Percentiles rank a stretch among this genome's conserved stretches.
Evolutionary conservation across 1,284 basidiomycete genomes (phyloP).

Genomic region (Coriolopsis trogii): DNA sequence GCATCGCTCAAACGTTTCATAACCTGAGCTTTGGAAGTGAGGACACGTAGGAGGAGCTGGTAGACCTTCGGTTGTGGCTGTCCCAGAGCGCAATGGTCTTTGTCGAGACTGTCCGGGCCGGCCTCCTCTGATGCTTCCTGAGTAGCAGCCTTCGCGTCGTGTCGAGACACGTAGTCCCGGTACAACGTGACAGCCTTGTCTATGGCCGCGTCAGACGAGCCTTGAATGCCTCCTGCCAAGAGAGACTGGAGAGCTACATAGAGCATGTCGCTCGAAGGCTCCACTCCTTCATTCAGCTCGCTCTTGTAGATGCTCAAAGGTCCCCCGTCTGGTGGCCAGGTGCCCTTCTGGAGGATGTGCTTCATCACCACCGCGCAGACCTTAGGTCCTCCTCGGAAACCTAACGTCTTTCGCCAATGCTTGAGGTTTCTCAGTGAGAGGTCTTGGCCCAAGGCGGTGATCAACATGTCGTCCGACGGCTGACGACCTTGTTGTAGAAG

Average conservation of each 20-base stretch:
- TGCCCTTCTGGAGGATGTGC: conserved; percentile 17
- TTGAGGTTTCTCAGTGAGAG: conserved; percentile 43
- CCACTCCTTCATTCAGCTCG: conserved; percentile 44
- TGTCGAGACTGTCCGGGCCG: background rate
- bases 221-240: conserved; percentile 39
- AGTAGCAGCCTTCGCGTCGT: conserved; percentile 13
- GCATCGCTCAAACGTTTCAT: conserved; percentile 52
- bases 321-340: conserved; percentile 1
- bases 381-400: conserved; percentile 39
- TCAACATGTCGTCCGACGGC: conserved; percentile 39
- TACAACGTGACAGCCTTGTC: conserved; percentile 56
- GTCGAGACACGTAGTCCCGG: conserved; percentile 40
- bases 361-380: conserved; percentile 57
- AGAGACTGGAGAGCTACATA: conserved; percentile 50
- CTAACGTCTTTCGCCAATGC: conserved; percentile 44
- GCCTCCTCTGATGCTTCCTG: background rate
- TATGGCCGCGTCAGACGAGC: conserved; percentile 43
- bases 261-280: conserved; percentile 50
- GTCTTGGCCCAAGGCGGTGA: conserved; percentile 40
- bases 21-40: conserved; percentile 44
- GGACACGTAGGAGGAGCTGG: conserved; percentile 55
- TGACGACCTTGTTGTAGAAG: conserved; percentile 37
- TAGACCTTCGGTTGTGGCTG: conserved; percentile 46
- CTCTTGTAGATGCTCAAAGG: conserved; percentile 50
- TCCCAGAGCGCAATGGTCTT: background rate